Percentiles rank a stretch among this genome's conserved stretches.
These are phyloP conservation scores for Pyrenochaeta sp. DNA, from an alignment of 2,329 filamentous ascomycete species.

Conservation along the genomic window DNA sequence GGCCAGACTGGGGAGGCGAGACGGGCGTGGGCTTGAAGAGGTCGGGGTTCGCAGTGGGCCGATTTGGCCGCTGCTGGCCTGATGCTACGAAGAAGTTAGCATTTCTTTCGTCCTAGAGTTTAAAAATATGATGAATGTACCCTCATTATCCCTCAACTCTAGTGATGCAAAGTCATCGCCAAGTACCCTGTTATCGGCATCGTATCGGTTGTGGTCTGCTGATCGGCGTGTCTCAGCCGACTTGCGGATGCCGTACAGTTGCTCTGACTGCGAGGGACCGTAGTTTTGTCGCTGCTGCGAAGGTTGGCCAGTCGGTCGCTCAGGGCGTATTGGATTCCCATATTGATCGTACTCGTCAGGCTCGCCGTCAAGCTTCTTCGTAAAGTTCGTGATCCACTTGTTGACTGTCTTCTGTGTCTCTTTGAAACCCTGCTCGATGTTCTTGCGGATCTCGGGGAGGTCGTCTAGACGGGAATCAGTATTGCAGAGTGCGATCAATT, in stretches of 20 bases:
- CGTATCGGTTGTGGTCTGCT: slow-evolving; percentile 89
- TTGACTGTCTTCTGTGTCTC: slow-evolving; percentile 95
- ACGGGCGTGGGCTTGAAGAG: slow-evolving; percentile 76
- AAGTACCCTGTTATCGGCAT: slow-evolving; percentile 90
- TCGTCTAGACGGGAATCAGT: slow-evolving; percentile 71
- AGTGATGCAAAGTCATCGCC: slow-evolving; percentile 84
- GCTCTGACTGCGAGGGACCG: slow-evolving; percentile 50
- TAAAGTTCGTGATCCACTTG: slow-evolving; percentile 87
- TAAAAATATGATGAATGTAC: slow-evolving; percentile 40
- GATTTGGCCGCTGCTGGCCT: slow-evolving; percentile 63
- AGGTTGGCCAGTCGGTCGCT: slow-evolving; percentile 15
- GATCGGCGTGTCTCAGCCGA: slow-evolving; percentile 66
- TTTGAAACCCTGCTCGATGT: slow-evolving; percentile 90
- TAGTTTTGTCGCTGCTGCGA: slow-evolving; percentile 50
- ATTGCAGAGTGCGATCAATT: background rate
- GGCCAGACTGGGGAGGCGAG: slow-evolving; percentile 63
- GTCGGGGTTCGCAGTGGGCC: slow-evolving; percentile 77
- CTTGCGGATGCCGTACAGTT: slow-evolving; percentile 51
- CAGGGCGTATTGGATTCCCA: slow-evolving; percentile 48
- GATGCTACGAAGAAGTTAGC: slow-evolving; percentile 52
- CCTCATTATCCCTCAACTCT: slow-evolving; percentile 69
- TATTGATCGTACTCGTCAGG: slow-evolving; percentile 70
- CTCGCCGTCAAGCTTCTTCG: slow-evolving; percentile 92
- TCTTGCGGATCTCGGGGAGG: slow-evolving; percentile 89
- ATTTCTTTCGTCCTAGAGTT: background rate